Evolutionary conservation across 352 stramenopile species (phyloP).

Genomic region (Pythium biforme): DNA sequence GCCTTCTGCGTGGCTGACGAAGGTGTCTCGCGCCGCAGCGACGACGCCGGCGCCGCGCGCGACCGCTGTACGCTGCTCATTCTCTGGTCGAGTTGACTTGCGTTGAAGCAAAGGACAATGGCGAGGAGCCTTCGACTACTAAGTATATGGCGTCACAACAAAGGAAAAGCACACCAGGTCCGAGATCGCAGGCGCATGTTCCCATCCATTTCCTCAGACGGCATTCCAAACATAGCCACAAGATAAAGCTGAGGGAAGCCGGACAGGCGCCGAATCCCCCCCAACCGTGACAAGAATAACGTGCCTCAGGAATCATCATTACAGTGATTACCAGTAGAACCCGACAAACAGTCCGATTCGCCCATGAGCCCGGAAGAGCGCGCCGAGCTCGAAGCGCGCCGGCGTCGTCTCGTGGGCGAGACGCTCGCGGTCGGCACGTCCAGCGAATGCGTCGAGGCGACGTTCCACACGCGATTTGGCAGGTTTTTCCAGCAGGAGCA

Average conservation of each 20-base stretch:
- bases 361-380: slow-evolving; percentile 26
- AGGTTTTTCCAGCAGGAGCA: slow-evolving; percentile 30
- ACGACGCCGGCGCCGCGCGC: neutral
- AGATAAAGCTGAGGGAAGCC: no score
- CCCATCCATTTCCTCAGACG: no score
- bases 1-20: neutral
- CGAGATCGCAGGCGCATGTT: no score
- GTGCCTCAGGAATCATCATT: no score
- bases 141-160: neutral
- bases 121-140: neutral
- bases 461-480: slow-evolving; percentile 49
- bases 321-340: no score
- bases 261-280: no score
- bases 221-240: no score
- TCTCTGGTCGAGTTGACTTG: neutral
- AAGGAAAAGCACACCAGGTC: neutral
- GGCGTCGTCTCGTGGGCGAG: slow-evolving; percentile 38
- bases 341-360: neutral
- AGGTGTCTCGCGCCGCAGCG: neutral
- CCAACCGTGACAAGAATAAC: neutral
- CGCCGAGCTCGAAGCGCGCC: slow-evolving; percentile 36
- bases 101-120: neutral
- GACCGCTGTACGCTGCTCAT: slow-evolving; percentile 5
- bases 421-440: slow-evolving; percentile 39
- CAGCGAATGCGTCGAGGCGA: slow-evolving; percentile 48